A percentile compares a stretch with the other conserved stretches of the same genome.
phyloP scores from a whole-genome alignment of 139 green algal species.

The Trebouxia sp. region DNA sequence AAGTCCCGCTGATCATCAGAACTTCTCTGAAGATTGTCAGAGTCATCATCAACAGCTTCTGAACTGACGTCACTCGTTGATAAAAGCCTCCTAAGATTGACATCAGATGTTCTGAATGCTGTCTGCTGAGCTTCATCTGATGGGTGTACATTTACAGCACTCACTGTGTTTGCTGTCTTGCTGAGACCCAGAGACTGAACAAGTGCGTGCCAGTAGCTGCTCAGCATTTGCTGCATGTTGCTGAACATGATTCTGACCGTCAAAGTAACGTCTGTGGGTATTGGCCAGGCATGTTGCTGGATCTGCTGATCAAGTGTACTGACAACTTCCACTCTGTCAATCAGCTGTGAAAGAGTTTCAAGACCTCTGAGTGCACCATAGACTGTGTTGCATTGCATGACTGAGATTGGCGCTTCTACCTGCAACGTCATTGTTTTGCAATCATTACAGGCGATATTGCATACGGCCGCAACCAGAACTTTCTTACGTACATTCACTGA shows the following conservation, averaged over 20 bases:
- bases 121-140: too few species aligned
- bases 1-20: too few species aligned
- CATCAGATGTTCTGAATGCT: background rate
- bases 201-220: background rate
- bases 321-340: conserved; percentile 27
- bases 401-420: conserved; percentile 15
- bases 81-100: too few species aligned
- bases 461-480: background rate
- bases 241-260: too few species aligned
- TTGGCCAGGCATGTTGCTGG: too few species aligned
- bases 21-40: too few species aligned
- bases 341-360: conserved; percentile 64
- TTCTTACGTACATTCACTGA: background rate
- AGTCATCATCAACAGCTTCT: background rate
- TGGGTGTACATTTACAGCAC: too few species aligned
- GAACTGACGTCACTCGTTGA: too few species aligned
- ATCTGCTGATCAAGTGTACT: background rate
- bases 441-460: background rate
- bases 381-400: conserved; percentile 38
- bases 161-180: background rate
- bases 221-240: background rate
- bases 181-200: background rate
- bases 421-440: background rate
- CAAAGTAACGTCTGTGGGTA: background rate
- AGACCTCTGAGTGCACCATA: conserved; percentile 56